Evolutionary conservation across 1,284 basidiomycete genomes (phyloP).

Genomic region (Sphaerobolus stellatus): DNA sequence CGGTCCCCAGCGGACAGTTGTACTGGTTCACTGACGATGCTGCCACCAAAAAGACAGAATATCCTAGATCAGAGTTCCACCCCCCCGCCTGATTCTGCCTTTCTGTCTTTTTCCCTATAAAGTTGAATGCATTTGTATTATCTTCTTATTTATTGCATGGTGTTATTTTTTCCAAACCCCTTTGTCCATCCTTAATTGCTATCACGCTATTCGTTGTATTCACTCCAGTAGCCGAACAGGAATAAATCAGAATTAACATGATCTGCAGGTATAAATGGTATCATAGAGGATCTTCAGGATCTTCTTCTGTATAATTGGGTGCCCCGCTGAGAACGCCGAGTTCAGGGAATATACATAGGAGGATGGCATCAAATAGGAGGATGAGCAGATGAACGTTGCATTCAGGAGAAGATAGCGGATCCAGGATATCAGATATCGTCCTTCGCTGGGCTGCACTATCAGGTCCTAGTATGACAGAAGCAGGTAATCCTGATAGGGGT

Average conservation of each 20-base stretch:
- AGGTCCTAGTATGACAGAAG: conserved; percentile 50
- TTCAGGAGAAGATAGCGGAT: conserved; percentile 52
- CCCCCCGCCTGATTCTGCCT: too few relatives aligned
- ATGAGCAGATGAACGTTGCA: conserved; percentile 71
- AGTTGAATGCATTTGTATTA: too few relatives aligned
- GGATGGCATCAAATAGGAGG: conserved; percentile 60
- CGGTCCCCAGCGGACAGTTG: conserved; percentile 77
- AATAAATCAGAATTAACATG: neutral
- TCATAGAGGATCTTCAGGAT: conserved; percentile 4
- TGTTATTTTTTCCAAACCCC: too few relatives aligned
- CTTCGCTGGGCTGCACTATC: conserved; percentile 35
- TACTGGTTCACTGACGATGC: conserved; percentile 92
- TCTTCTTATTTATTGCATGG: too few relatives aligned
- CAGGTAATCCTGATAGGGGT: conserved; percentile 26
- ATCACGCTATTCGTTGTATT: too few relatives aligned
- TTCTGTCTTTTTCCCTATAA: too few relatives aligned
- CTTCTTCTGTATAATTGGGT: conserved; percentile 7
- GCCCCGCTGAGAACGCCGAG: conserved; percentile 33
- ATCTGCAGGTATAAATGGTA: neutral
- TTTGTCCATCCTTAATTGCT: too few relatives aligned
- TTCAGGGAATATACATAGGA: conserved; percentile 67
- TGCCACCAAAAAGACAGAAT: conserved; percentile 65
- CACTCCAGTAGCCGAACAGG: too few relatives aligned
- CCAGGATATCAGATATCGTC: conserved; percentile 52
- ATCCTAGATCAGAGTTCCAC: conserved; percentile 49